Evolutionary conservation across 352 stramenopile species (phyloP).

Genomic region (Pythium volutum): DNA sequence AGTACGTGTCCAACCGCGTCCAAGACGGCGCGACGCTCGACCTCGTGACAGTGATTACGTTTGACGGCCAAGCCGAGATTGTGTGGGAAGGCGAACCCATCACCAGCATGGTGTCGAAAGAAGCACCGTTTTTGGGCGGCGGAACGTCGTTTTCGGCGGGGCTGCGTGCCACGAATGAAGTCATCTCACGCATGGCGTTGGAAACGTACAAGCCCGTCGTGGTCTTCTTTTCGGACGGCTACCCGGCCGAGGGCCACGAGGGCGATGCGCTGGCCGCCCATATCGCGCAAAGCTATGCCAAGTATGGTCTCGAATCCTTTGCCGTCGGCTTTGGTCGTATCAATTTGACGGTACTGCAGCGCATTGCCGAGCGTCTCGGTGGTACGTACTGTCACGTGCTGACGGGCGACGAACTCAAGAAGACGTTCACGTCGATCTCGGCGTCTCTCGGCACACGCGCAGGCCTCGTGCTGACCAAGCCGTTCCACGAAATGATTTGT

Average conservation of each 20-base stretch:
- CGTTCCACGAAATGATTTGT: conserved; percentile 52
- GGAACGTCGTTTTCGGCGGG: conserved; percentile 52
- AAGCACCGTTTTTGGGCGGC: conserved; percentile 36
- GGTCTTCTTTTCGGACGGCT: conserved; percentile 78
- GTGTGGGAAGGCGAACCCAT: conserved; percentile 56
- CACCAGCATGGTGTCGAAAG: conserved; percentile 30
- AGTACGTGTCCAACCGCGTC: conserved; percentile 72
- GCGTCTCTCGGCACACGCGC: conserved; percentile 58
- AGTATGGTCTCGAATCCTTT: conserved; percentile 59
- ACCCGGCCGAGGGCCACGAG: conserved; percentile 39
- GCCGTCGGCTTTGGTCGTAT: conserved; percentile 68
- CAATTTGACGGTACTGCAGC: conserved; percentile 59
- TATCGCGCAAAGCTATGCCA: conserved; percentile 50
- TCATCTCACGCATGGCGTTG: conserved; percentile 67
- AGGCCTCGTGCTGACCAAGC: conserved; percentile 56
- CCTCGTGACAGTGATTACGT: conserved; percentile 72
- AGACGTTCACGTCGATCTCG: conserved; percentile 75
- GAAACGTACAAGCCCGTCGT: conserved; percentile 61
- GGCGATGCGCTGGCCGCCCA: conserved; percentile 52
- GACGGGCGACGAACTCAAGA: conserved; percentile 61
- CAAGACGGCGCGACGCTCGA: conserved; percentile 44
- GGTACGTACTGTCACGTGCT: conserved; percentile 63
- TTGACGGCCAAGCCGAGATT: conserved; percentile 41
- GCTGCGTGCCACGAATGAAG: conserved; percentile 51
- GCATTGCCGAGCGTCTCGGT: conserved; percentile 49